Evolutionary conservation across 2,329 filamentous ascomycete genomes (phyloP).

Genomic region (Beauveria bassiana): DNA sequence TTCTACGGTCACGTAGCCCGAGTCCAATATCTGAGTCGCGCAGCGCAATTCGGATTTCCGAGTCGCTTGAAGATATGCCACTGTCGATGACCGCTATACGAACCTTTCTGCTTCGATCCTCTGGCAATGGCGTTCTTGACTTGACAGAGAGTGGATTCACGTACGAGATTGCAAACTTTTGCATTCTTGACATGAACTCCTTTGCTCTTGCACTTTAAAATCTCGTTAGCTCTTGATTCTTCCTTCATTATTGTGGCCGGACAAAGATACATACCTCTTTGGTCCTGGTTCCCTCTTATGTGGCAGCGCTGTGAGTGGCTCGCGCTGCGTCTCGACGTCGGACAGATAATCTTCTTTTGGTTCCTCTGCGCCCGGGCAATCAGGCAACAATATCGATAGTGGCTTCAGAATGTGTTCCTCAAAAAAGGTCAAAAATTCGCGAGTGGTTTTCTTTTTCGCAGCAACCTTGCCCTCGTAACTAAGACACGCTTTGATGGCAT

Average conservation of each 20-base stretch:
- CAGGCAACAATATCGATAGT: background rate
- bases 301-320: too few relatives aligned
- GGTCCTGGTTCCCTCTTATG: too few relatives aligned
- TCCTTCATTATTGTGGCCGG: too few relatives aligned
- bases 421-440: background rate
- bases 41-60: background rate
- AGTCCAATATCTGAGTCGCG: too few relatives aligned
- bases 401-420: background rate
- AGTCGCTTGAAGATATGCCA: background rate
- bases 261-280: too few relatives aligned
- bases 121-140: background rate
- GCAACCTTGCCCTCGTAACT: background rate
- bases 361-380: too few relatives aligned
- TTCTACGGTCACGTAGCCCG: background rate
- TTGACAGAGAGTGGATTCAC: background rate
- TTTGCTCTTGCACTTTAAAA: too few relatives aligned
- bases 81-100: background rate
- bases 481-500: background rate
- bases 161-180: background rate
- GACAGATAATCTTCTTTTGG: too few relatives aligned
- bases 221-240: too few relatives aligned
- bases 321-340: too few relatives aligned
- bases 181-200: too few relatives aligned
- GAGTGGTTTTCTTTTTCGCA: background rate
- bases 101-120: background rate